Percentiles rank a stretch among this genome's conserved stretches.
Conservation (phyloP, 495 filamentous ascomycete species). For the Xylaria acuta region DNA sequence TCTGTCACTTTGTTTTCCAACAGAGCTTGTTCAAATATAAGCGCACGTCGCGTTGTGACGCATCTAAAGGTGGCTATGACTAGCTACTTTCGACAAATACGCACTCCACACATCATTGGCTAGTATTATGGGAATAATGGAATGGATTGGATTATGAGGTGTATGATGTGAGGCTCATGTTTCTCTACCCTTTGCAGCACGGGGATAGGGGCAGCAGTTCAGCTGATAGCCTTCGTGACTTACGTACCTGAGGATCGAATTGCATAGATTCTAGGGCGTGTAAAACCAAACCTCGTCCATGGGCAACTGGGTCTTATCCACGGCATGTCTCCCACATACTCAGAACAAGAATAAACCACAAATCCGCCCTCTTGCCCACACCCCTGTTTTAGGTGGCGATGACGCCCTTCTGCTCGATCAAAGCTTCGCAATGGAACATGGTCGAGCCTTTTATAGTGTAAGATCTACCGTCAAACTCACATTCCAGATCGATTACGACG, state of each 20-base stretch:
- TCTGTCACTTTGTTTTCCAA: neutral
- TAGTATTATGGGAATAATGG: neutral
- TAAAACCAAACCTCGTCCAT: neutral
- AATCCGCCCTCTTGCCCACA: neutral
- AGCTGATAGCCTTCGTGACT: neutral
- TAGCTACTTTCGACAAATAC: neutral
- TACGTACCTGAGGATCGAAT: no score
- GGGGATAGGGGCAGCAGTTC: no score
- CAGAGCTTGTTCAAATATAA: neutral
- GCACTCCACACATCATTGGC: neutral
- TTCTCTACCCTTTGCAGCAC: neutral
- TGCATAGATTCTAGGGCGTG: neutral
- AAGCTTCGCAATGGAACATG: slow-evolving; percentile 6
- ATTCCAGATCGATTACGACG: neutral
- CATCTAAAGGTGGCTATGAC: neutral
- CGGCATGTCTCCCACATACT: no score
- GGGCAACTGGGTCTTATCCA: neutral
- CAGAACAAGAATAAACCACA: neutral
- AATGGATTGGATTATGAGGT: neutral
- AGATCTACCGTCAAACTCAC: neutral
- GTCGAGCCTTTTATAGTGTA: slow-evolving; percentile 9
- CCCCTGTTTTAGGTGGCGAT: neutral
- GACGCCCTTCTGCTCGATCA: neutral
- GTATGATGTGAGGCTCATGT: neutral
- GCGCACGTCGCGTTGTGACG: neutral